phyloP scores from a whole-genome alignment of 306 rosid species.

The Quercus mongolica region DNA sequence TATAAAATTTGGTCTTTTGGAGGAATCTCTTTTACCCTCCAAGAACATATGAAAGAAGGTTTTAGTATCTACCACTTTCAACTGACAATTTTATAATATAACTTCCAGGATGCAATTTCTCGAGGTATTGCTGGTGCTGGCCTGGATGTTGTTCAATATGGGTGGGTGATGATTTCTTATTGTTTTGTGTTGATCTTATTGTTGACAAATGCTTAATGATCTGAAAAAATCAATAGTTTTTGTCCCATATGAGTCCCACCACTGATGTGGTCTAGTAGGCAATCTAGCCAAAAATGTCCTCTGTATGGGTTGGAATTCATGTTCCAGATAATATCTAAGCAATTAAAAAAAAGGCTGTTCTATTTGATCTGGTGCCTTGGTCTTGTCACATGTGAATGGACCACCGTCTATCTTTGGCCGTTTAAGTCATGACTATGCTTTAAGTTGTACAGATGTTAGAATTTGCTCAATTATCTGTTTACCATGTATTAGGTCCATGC shows the following conservation, averaged over 20 bases:
- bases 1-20: conserved; percentile 5
- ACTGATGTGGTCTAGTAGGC: background rate
- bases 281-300: conserved; percentile 7
- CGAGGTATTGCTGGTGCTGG: conserved; percentile 78
- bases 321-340: background rate
- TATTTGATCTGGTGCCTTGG: background rate
- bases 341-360: background rate
- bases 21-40: conserved; percentile 14
- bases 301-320: conserved; percentile 4
- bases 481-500: background rate
- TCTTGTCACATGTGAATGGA: background rate
- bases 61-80: conserved; percentile 11
- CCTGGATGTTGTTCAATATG: conserved; percentile 82
- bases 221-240: conserved; percentile 1
- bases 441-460: background rate
- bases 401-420: background rate
- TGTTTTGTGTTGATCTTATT: background rate
- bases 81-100: conserved; percentile 28
- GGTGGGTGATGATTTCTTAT: conserved; percentile 51
- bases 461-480: conserved; percentile 10
- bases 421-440: background rate
- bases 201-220: conserved; percentile 9
- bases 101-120: conserved; percentile 80
- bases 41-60: background rate
- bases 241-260: background rate